Conservation (phyloP, 164 flowering plant species). For the Magnolia changhungtana region DNA sequence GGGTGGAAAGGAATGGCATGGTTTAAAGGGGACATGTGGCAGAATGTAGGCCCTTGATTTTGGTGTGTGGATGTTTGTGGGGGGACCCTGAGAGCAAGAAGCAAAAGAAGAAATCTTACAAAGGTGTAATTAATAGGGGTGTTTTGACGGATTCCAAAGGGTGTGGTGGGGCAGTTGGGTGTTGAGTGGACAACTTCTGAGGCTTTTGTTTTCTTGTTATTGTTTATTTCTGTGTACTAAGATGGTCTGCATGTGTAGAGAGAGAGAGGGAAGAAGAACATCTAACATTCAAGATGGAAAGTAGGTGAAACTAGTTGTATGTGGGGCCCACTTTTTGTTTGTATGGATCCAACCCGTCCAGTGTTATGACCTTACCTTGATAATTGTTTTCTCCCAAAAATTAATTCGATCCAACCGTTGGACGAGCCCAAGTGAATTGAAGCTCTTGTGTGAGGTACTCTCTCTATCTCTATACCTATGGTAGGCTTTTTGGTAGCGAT, state of each 20-base stretch:
- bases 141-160: not conserved
- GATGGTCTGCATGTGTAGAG: not conserved
- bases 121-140: not conserved
- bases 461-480: no score
- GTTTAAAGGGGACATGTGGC: not conserved
- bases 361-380: no score
- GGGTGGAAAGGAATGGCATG: not conserved
- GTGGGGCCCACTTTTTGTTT: no score
- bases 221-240: not conserved
- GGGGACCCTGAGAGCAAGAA: not conserved
- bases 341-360: no score
- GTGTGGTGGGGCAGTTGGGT: not conserved
- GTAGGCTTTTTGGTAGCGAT: no score
- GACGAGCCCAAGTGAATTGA: no score
- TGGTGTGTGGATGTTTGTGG: not conserved
- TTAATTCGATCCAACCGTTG: no score
- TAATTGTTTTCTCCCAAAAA: no score
- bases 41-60: not conserved
- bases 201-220: not conserved
- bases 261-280: not conserved
- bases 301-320: no score
- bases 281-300: no score
- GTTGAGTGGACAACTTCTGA: not conserved
- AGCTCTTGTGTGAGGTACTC: no score
- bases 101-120: slow-evolving; percentile 1